A percentile compares a stretch with the other conserved stretches of the same genome.
Conservation (phyloP, 805 yeast species). For the Trichomonascus vanleenenianus region DNA sequence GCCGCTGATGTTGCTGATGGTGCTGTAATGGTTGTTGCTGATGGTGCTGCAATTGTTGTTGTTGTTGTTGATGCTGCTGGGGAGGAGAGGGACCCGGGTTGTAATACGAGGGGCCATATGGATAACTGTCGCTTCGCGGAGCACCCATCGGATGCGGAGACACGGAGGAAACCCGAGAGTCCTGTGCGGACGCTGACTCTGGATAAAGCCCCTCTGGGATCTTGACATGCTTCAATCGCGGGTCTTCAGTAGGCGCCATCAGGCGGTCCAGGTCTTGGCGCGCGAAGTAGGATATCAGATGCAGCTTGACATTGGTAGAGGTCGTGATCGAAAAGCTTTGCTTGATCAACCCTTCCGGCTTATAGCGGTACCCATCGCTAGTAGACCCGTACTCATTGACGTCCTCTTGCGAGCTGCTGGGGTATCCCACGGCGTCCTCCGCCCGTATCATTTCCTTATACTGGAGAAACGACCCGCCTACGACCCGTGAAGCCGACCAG, state of each 20-base stretch:
- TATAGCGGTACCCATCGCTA: constrained; percentile 32
- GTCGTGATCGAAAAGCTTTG: constrained; percentile 56
- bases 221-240: constrained; percentile 27
- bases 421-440: constrained; percentile 12
- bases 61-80: constrained; percentile 4
- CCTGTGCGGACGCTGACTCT: constrained; percentile 22
- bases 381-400: constrained; percentile 3
- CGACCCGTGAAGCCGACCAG: constrained; percentile 67
- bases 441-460: constrained; percentile 51
- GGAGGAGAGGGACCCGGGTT: constrained; percentile 2
- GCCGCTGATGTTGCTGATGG: constrained; percentile 9
- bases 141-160: constrained; percentile 3
- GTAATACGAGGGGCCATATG: background rate
- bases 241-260: constrained; percentile 38
- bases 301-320: constrained; percentile 45
- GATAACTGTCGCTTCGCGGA: background rate
- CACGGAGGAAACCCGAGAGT: constrained; percentile 5
- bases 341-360: constrained; percentile 51
- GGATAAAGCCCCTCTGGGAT: constrained; percentile 34
- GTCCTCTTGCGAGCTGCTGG: constrained; percentile 2
- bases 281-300: constrained; percentile 50
- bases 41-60: constrained; percentile 7
- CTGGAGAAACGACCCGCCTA: constrained; percentile 48
- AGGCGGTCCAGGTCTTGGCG: constrained; percentile 20
- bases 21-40: constrained; percentile 11